Evolutionary conservation across 306 rosid species (phyloP).

Genomic region (Senna tora): DNA sequence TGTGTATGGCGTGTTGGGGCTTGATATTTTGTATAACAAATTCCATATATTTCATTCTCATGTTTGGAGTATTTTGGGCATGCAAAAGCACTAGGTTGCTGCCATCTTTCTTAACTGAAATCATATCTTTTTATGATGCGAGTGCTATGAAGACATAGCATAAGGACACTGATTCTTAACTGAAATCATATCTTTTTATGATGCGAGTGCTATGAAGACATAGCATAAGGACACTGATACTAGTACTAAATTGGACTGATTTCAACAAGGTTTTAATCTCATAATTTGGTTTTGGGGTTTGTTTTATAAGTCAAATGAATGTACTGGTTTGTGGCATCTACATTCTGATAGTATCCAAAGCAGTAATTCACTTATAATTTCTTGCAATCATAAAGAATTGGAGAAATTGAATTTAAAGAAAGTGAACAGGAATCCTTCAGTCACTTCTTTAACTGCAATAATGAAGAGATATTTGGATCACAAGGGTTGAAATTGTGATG

Average conservation of each 20-base stretch:
- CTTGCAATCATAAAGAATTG: neutral
- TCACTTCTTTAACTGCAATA: no score
- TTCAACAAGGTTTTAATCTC: no score
- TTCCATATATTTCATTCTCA: neutral
- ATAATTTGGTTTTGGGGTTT: no score
- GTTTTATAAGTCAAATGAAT: no score
- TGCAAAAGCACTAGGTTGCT: neutral
- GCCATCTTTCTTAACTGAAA: neutral
- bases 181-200: no score
- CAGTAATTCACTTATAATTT: neutral
- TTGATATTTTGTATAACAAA: neutral
- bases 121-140: neutral
- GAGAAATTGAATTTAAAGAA: neutral
- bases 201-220: no score
- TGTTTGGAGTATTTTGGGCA: neutral
- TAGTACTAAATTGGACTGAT: constrained; percentile 1
- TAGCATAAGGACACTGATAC: no score
- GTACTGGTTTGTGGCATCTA: no score
- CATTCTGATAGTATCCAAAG: neutral
- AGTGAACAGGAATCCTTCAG: no score
- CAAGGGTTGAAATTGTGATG: neutral
- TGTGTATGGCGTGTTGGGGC: neutral
- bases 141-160: neutral
- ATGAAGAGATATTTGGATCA: neutral
- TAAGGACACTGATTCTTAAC: no score